Conservation (phyloP, 2,329 filamentous ascomycete species). For the Epichloe hybrida region DNA sequence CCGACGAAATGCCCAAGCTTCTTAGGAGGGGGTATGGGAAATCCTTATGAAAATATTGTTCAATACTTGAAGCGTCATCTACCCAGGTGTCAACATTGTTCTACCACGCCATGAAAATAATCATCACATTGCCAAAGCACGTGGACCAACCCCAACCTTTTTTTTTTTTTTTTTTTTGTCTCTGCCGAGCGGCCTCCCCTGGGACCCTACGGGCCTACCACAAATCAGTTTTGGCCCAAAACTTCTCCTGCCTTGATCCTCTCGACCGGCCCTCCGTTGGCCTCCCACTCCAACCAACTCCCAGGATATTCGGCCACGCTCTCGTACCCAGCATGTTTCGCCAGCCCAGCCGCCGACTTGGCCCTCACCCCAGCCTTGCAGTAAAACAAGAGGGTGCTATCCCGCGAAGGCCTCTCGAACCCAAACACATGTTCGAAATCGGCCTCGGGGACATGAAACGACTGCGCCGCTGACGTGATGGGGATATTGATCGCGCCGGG, state of each 20-base stretch:
- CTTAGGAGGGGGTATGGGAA: neutral
- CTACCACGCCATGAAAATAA: neutral
- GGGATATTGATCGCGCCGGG: slow-evolving; percentile 76
- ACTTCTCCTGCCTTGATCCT: slow-evolving; percentile 9
- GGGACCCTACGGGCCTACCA: no score
- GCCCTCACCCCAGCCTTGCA: slow-evolving; percentile 86
- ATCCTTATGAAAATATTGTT: neutral
- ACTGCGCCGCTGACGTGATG: slow-evolving; percentile 61
- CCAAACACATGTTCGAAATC: slow-evolving; percentile 79
- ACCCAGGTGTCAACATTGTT: neutral
- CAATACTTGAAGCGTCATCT: neutral
- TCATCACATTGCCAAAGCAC: no score
- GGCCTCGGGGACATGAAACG: slow-evolving; percentile 58
- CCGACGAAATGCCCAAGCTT: neutral
- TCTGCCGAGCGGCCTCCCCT: no score
- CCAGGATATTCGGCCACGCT: slow-evolving; percentile 60
- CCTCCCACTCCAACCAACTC: slow-evolving; percentile 73
- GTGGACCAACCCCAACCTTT: no score
- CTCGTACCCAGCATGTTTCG: slow-evolving; percentile 61
- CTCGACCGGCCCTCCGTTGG: slow-evolving; percentile 47
- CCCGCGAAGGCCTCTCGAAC: slow-evolving; percentile 49
- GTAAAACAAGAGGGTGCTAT: slow-evolving; percentile 64
- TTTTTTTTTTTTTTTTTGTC: neutral
- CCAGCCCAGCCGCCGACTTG: slow-evolving; percentile 61
- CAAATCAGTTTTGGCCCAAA: neutral